Evolutionary conservation across 768 basidiomycete species (phyloP), one percentile per base, ranked within the genome.

Genomic region (Coprinellus aureogranulatus): DNA sequence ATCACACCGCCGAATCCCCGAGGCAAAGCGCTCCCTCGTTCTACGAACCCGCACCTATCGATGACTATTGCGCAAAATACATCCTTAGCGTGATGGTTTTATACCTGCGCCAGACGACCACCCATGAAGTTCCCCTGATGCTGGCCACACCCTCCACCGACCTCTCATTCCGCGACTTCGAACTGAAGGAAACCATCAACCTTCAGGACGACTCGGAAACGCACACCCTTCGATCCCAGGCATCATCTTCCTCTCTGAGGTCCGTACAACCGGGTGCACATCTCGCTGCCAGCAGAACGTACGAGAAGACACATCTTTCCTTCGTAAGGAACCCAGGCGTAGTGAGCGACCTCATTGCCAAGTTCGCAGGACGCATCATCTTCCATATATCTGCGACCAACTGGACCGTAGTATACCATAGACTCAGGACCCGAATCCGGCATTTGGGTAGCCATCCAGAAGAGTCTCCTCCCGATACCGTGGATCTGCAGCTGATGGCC

Each of bases 351-450:
- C 75, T 88, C 25, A 86, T 92, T 59, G 80, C 83, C 53, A 85
- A 87, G 66, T 90, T 81, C 63, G 81, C 89, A 22, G 89, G 90
- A 11, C 83, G 87, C 49, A 86, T 95, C 60, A 82, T 96, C 26
- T 94, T 89, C 66, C 88, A 89, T 66, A 80, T 98, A 18, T 94
- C 94, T 2, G 88, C 90, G 0, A 88, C 89, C 12, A 95, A 96
- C 68, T 97, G 94, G 92, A 68, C 72, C 52, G 82, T 90, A 8
- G 88, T 96, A 16, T 85, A 89, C 63, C 70, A 78, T 22, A 80
- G 91, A 28, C 80, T 95, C 54, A 81, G 86, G 45, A 71, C 75
- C 45, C 89, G 88, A 71, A 88, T 94, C 30, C 81, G 84, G 44
- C 75, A 76, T 57, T 79, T 94, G 26, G 86, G 88, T 0, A 65